These are phyloP conservation scores for Tilletia horrida DNA, from an alignment of 1,284 basidiomycete genomes.

Conservation along the genomic window DNA sequence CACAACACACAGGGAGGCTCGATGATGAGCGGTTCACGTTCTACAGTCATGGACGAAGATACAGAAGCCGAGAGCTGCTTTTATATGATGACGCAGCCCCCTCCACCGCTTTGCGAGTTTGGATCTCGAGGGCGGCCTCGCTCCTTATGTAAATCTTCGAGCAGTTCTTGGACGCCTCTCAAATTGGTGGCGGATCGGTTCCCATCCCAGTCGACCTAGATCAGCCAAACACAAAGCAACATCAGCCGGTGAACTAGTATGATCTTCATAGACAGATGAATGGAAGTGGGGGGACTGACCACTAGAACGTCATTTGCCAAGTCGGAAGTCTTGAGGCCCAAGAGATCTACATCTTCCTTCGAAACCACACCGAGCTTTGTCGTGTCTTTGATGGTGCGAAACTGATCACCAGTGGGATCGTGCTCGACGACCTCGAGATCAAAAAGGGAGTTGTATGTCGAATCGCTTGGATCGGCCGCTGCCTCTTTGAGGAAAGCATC, in stretches of 20 bases:
- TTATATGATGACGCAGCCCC: constrained; percentile 10
- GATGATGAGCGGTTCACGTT: no score
- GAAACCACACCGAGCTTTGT: constrained; percentile 1
- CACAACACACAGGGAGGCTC: no score
- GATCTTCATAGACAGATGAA: neutral
- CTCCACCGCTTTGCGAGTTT: neutral
- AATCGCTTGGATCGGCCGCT: constrained; percentile 2
- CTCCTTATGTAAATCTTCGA: neutral
- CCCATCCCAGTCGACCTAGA: constrained; percentile 12
- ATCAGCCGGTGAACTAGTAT: neutral
- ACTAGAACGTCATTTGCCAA: constrained; percentile 5
- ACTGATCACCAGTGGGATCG: neutral
- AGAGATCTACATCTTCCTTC: neutral
- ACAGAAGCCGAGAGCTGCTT: neutral
- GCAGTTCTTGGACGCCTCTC: constrained; percentile 4
- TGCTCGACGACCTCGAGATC: constrained; percentile 8
- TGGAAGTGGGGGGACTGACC: neutral
- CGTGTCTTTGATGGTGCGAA: constrained; percentile 6
- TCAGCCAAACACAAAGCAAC: no score
- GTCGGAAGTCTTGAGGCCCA: neutral
- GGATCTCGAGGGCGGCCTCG: neutral
- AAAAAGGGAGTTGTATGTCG: neutral
- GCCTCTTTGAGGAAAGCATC: constrained; percentile 5
- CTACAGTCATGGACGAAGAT: no score
- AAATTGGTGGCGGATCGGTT: constrained; percentile 10